Conservation (phyloP, 805 yeast genomes). For the Starmera amethionina region DNA sequence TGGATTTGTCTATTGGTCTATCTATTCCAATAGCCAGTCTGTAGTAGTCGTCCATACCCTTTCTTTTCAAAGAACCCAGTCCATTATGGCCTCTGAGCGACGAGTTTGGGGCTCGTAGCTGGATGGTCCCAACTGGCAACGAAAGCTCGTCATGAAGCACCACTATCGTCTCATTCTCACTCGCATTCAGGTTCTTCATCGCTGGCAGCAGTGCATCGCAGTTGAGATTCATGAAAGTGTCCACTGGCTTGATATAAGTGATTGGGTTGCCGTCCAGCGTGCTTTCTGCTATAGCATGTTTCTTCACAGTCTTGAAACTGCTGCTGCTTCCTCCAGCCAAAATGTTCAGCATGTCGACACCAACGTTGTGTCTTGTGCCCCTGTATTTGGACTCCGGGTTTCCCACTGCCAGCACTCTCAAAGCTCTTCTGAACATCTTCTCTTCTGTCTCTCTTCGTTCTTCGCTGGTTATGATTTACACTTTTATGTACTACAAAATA, state of each 20-base stretch:
- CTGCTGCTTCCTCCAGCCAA: conserved; percentile 7
- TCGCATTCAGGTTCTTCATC: conserved; percentile 26
- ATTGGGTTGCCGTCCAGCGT: conserved; percentile 13
- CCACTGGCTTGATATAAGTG: conserved; percentile 30
- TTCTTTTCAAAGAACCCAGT: conserved; percentile 41
- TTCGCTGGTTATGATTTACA: no score
- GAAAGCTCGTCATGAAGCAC: conserved; percentile 77
- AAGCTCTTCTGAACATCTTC: conserved; percentile 2
- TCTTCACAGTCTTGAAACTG: conserved; percentile 1
- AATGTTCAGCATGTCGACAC: conserved; percentile 44
- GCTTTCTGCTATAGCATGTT: conserved; percentile 6
- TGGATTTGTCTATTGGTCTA: conserved; percentile 39
- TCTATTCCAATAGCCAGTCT: conserved; percentile 75
- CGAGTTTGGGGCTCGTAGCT: conserved; percentile 48
- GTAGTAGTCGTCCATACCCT: conserved; percentile 42
- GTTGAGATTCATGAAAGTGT: conserved; percentile 57
- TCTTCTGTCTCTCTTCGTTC: no score
- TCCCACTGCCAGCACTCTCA: conserved; percentile 50
- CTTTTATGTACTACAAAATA: no score
- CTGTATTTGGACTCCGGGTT: conserved; percentile 60
- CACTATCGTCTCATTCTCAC: conserved; percentile 31
- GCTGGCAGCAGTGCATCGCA: conserved; percentile 46
- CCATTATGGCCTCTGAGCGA: conserved; percentile 85
- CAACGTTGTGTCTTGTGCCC: conserved; percentile 71
- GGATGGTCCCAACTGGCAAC: conserved; percentile 53